These are phyloP conservation scores for Clarireedia monteithiana DNA, from an alignment of 2,329 filamentous ascomycete genomes.

Conservation along the genomic window DNA sequence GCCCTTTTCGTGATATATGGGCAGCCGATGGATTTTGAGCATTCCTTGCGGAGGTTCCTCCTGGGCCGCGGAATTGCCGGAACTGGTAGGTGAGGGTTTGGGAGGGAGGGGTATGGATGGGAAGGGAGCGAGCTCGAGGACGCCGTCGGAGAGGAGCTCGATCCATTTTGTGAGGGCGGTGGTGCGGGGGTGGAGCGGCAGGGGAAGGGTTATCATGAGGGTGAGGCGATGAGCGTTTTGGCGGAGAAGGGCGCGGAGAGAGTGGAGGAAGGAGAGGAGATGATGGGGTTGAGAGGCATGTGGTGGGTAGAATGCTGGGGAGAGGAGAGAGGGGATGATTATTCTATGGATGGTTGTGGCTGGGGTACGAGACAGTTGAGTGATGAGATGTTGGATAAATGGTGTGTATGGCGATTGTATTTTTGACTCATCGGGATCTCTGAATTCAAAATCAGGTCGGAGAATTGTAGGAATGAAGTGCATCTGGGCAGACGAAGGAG, in stretches of 20 bases:
- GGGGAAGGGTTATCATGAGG: slow-evolving; percentile 67
- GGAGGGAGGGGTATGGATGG: slow-evolving; percentile 40
- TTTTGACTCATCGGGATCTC: slow-evolving; percentile 25
- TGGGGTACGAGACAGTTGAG: slow-evolving; percentile 46
- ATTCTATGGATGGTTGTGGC: slow-evolving; percentile 67
- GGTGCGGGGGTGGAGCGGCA: slow-evolving; percentile 69
- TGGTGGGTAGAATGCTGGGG: slow-evolving; percentile 74
- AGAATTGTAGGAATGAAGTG: slow-evolving; percentile 41
- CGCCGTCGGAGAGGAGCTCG: slow-evolving; percentile 76
- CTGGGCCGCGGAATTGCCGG: slow-evolving; percentile 42
- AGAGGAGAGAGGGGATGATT: slow-evolving; percentile 76
- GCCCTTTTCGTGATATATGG: slow-evolving; percentile 81
- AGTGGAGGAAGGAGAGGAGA: slow-evolving; percentile 74
- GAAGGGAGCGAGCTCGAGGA: slow-evolving; percentile 75
- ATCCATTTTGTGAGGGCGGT: slow-evolving; percentile 77
- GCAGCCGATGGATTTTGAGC: slow-evolving; percentile 73
- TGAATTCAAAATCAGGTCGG: slow-evolving; percentile 22
- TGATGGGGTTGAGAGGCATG: slow-evolving; percentile 61
- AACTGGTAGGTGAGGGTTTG: slow-evolving; percentile 40
- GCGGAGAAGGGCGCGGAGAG: slow-evolving; percentile 66
- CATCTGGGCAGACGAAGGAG: slow-evolving; percentile 43
- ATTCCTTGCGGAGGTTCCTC: slow-evolving; percentile 82
- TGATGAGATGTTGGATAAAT: slow-evolving; percentile 53
- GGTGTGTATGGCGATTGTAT: slow-evolving; percentile 50
- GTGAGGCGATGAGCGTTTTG: slow-evolving; percentile 58